Base-by-base conservation (phyloP, 768 basidiomycete species). In the Pleurotus citrinopileatus region DNA sequence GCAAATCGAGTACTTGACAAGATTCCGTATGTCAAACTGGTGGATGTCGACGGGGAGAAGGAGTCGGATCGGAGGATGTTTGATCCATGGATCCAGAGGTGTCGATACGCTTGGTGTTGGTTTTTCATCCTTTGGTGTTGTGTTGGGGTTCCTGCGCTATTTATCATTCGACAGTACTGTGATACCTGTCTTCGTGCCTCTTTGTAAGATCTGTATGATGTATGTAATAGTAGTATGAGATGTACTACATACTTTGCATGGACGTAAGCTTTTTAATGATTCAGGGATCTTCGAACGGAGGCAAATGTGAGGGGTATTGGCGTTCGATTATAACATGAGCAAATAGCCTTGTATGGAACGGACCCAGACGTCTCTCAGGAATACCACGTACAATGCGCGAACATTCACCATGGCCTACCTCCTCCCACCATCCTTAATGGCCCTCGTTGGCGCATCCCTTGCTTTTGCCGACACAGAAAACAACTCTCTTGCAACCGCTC, bases 1-100 rank as follows among this genome's bases (percentile, higher is more conserved):
- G 63, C 86, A 63, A 75, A 81, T 53, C 56, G 72, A 44, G 46
- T 75, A 27, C 65, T 79, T 40, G 74, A 79, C 58, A 67, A 72
- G 48, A 53, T 78, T 32, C 75, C 78, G 54, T 76, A 74, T 2
- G 73, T 77, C 36, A 73, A 72, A 59, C 61, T 76, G 40, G 61
- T 58, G 29, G 72, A 76, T 47, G 74, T 79, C 6, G 65, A 74
- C 5, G 77, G 77, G 2, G 66, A 75, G 20, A 70, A 72, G 13
- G 78, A 80, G 56, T 71, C 70, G n/a, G 67, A 69, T 32, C 60
- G 76, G 51, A 67, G 76, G 56, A 74, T 80, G 79, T 69, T 78
- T 71, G 69, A 89, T 75, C 63, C 86, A 63, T 70, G 81, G 83
- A 70, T 75, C 65, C 71, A 86, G 75, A 64, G 86, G 70, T 69